phyloP scores from a whole-genome alignment of 169 alveolate genomes.

The Cyclospora cayetanensis region DNA sequence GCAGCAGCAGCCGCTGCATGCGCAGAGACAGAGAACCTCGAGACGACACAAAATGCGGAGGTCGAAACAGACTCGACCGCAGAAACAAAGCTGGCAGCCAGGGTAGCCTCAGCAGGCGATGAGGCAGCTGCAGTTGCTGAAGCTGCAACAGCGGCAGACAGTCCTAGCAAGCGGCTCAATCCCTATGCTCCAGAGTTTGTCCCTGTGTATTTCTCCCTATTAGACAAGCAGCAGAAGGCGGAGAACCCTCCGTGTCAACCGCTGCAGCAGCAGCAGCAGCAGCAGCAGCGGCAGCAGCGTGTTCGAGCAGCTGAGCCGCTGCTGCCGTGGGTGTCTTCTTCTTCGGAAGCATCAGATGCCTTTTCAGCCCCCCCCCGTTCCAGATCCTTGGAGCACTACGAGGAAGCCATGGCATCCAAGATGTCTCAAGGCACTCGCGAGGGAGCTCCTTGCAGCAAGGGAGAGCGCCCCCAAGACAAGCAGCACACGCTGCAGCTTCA shows the following conservation, averaged over 20 bases:
- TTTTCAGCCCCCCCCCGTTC: too few relatives aligned
- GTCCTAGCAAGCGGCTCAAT: neutral
- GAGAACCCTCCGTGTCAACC: neutral
- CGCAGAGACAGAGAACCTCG: neutral
- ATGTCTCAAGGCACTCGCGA: too few relatives aligned
- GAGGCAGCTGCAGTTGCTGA: conserved; percentile 9
- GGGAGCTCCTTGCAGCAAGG: too few relatives aligned
- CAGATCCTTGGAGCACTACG: too few relatives aligned
- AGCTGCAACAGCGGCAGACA: conserved; percentile 43
- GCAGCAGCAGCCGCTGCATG: neutral
- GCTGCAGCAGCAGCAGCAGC: conserved; percentile 18
- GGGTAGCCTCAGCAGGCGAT: neutral
- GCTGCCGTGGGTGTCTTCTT: too few relatives aligned
- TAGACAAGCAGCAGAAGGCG: neutral
- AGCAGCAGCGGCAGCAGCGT: conserved; percentile 1
- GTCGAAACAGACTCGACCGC: neutral
- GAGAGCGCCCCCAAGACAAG: too few relatives aligned
- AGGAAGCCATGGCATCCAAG: too few relatives aligned
- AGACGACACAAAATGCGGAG: neutral
- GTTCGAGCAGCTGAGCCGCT: too few relatives aligned
- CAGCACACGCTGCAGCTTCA: neutral
- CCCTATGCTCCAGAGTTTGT: conserved; percentile 9
- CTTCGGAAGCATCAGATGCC: too few relatives aligned
- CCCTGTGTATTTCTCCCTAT: neutral
- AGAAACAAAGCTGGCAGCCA: neutral